Base-by-base conservation (phyloP, 2,329 filamentous ascomycete genomes). In the Moelleriella libera region DNA sequence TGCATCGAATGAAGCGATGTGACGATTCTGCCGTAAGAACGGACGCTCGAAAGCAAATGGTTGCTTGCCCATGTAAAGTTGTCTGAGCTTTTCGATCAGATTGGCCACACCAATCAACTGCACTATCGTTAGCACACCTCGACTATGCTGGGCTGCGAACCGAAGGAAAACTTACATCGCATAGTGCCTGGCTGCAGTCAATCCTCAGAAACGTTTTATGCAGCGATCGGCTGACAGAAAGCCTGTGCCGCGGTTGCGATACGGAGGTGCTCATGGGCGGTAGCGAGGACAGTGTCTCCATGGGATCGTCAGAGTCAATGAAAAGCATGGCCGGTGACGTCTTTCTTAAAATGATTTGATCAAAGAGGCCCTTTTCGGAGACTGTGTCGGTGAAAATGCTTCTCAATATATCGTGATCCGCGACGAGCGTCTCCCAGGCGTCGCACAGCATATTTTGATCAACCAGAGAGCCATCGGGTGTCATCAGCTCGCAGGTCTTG, bases 361-460 rank as follows among this genome's bases (percentile, higher is more conserved):
- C 71, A 48, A 70, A 76, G 0, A 76, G 57, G 0, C 70, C 69
- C 5, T 69, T 64, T 39, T 68, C 64, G 9, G 70, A 68, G 10
- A 73, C 62, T 34, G 71, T 72, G 43, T 74, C 71, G 42, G 68
- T 69, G 49, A 77, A 77, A 14, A 76, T 62, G 3, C 72, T 76
- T 41, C 73, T 58, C 41, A 77, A 53, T 2, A 70, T 64, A 0
- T 67, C 56, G 44, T 75, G 68, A 44, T 63, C 63, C n/a, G 63
- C 57, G 0, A 70, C 67, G 0, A 75, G 67, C 32, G 65, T 64
- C 48, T 72, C 63, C 74, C 74, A 77, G 0, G 71, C 71, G 29
- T 61, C 60, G 51, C 72, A 75, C 5, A 76, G 63, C 8, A 64
- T 64, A 0, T 63, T 59, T 7, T 66, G 62, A 41, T 75, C 70